A percentile compares a stretch with the other conserved stretches of the same genome.
Evolutionary conservation across 192 early-diverging fungal genomes (phyloP).

Genomic region (Mortierella antarctica): DNA sequence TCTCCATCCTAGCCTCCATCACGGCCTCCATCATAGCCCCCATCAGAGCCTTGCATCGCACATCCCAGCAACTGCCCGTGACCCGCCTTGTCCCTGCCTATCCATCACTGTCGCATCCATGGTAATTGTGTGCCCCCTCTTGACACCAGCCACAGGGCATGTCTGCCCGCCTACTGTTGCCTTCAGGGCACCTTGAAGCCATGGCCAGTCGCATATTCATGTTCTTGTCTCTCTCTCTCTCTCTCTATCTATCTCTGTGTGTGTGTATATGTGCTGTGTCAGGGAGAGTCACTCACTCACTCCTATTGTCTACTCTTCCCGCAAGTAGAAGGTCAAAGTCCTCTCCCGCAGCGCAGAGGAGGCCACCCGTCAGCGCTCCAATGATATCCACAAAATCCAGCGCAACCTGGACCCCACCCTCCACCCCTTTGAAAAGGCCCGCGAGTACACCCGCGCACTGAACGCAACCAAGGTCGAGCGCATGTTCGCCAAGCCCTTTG

Average conservation of each 20-base stretch:
- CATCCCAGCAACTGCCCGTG: too few relatives aligned
- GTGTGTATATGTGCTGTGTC: too few relatives aligned
- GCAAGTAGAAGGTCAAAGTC: slow-evolving; percentile 92
- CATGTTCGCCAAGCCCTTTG: slow-evolving; percentile 97
- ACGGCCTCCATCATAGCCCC: too few relatives aligned
- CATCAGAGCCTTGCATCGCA: too few relatives aligned
- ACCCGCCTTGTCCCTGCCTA: too few relatives aligned
- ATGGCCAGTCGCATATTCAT: too few relatives aligned
- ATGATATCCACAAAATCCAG: slow-evolving; percentile 88
- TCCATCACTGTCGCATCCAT: too few relatives aligned
- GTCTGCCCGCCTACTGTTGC: too few relatives aligned
- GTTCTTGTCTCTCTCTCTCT: not conserved
- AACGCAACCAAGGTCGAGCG: slow-evolving; percentile 94
- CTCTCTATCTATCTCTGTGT: not conserved
- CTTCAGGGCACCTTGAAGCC: too few relatives aligned
- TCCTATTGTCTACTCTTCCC: slow-evolving; percentile 7
- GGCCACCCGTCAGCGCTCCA: slow-evolving; percentile 81
- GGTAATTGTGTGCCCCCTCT: too few relatives aligned
- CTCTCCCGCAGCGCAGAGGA: slow-evolving; percentile 85
- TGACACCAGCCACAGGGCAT: too few relatives aligned
- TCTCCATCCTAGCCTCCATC: too few relatives aligned
- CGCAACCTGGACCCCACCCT: slow-evolving; percentile 90
- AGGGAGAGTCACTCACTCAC: not conserved
- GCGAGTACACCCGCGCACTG: slow-evolving; percentile 96
- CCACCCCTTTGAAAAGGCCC: slow-evolving; percentile 94